phyloP scores from a whole-genome alignment of 2,329 filamentous ascomycete species.

The Setomelanomma holmii region DNA sequence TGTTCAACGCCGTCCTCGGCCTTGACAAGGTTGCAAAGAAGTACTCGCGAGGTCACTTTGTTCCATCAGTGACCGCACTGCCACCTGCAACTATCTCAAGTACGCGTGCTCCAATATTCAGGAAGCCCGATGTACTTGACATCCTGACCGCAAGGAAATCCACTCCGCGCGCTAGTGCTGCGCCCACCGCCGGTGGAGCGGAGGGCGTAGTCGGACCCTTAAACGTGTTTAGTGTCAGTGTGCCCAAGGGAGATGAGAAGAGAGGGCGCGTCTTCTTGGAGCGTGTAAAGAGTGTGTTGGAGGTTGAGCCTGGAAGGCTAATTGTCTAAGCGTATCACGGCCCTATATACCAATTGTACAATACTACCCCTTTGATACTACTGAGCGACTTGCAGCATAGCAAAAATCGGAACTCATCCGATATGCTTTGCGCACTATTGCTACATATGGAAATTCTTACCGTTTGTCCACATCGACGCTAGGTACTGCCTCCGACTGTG shows the following conservation, averaged over 20 bases:
- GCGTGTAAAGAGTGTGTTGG: slow-evolving; percentile 80
- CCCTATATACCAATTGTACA: slow-evolving; percentile 33
- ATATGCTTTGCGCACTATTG: background rate
- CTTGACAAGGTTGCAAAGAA: slow-evolving; percentile 61
- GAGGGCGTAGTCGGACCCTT: slow-evolving; percentile 57
- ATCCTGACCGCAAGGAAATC: slow-evolving; percentile 62
- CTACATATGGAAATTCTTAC: slow-evolving; percentile 4
- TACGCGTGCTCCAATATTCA: slow-evolving; percentile 48
- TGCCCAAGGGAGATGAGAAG: slow-evolving; percentile 80
- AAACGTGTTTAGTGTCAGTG: slow-evolving; percentile 83
- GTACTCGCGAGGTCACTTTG: slow-evolving; percentile 67
- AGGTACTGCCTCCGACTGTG: background rate
- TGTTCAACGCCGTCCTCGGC: slow-evolving; percentile 89
- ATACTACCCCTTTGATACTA: slow-evolving; percentile 25
- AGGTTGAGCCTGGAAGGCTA: slow-evolving; percentile 48
- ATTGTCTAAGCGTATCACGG: slow-evolving; percentile 38
- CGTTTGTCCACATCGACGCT: background rate
- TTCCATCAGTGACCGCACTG: slow-evolving; percentile 71
- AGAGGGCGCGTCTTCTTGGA: slow-evolving; percentile 83
- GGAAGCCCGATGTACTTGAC: slow-evolving; percentile 80
- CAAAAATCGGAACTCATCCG: background rate
- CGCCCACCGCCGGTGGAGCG: slow-evolving; percentile 26
- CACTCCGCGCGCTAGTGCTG: slow-evolving; percentile 36
- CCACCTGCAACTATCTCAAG: slow-evolving; percentile 34
- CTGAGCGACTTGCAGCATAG: background rate